Percentiles rank a stretch among this genome's conserved stretches.
These are phyloP conservation scores for Boletus rubropictus DNA, from an alignment of 768 basidiomycete species.

Conservation along the genomic window DNA sequence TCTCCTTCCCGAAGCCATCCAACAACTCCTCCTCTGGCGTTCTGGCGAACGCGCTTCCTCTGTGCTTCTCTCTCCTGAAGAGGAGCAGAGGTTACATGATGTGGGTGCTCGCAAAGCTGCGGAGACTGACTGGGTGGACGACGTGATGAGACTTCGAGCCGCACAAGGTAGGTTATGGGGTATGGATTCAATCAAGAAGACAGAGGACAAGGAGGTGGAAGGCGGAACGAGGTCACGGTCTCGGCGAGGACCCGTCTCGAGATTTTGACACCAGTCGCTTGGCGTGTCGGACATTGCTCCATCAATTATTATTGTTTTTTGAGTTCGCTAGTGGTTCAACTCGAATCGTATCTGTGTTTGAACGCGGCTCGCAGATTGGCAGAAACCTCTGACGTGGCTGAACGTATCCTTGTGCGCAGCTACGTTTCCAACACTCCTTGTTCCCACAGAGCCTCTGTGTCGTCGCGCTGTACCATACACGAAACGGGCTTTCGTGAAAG, in stretches of 20 bases:
- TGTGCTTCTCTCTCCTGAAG: conserved; percentile 43
- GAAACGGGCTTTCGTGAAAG: conserved; percentile 15
- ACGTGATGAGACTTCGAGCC: conserved; percentile 41
- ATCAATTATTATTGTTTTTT: conserved; percentile 4
- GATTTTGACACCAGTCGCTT: conserved; percentile 8
- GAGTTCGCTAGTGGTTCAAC: neutral
- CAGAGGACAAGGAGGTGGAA: conserved; percentile 21
- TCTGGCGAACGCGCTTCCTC: conserved; percentile 48
- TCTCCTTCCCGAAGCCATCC: conserved; percentile 63
- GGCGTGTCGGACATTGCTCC: conserved; percentile 1
- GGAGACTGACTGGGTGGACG: conserved; percentile 67
- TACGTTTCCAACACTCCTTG: neutral
- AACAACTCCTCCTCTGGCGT: conserved; percentile 74
- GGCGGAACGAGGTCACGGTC: conserved; percentile 30
- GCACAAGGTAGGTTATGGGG: conserved; percentile 37
- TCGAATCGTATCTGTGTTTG: too few species aligned
- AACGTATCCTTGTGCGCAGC: neutral
- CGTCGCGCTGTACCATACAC: conserved; percentile 7
- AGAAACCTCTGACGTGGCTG: conserved; percentile 5
- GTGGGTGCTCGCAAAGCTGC: conserved; percentile 42
- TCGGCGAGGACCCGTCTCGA: conserved; percentile 18
- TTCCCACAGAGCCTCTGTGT: neutral
- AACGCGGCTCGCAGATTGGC: neutral
- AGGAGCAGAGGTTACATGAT: conserved; percentile 52
- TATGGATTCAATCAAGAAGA: conserved; percentile 25